Evolutionary conservation across 768 basidiomycete genomes (phyloP), one percentile per base, ranked within the genome.

Genomic region (Rhizopogon sp.): DNA sequence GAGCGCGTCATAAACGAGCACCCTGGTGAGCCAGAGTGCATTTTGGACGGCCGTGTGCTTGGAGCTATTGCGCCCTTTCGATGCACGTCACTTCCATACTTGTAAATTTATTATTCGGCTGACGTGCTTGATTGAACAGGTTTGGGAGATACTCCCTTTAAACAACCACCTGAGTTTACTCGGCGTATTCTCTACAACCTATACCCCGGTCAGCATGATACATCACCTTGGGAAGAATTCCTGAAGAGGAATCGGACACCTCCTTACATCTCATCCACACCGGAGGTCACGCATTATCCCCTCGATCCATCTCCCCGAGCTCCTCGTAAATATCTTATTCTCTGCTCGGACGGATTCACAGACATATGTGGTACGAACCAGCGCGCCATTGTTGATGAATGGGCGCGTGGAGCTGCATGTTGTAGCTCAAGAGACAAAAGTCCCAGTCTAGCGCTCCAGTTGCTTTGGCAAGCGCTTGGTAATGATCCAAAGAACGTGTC

Each of bases 51-150:
- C 59, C 77, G 89, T 49, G 83, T 90, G 49, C 81, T 90, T 50
- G 89, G 89, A 53, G 87, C 86, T 54, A 79, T 91, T 29, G 86
- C 88, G 3, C 87, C 88, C 51, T 87, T 85, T 61, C 79, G 89
- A 70, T 86, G 88, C 89, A 64, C 62, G 82, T 77, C 46, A 52
- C 47, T 43, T 42, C 59, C 59, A 60, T 60, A 41, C 64, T 62
- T 52, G 54, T 40, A n/a, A 45, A 43, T 45, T 43, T 56, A 43
- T 33, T 22, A 53, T 57, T 54, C 44, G 31, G 47, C 49, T 49
- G 50, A 47, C 47, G 5, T 22, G 5, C 35, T 49, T 5, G 5
- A 14, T 49, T 46, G 58, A 35, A 55, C 43, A 87, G 85, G 84
- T 66, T 74, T 87, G 51, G 85, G 85, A 20, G 85, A 87, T 60